phyloP scores from a whole-genome alignment of 78 protist species.

The Dictyostelium firmibasis region DNA sequence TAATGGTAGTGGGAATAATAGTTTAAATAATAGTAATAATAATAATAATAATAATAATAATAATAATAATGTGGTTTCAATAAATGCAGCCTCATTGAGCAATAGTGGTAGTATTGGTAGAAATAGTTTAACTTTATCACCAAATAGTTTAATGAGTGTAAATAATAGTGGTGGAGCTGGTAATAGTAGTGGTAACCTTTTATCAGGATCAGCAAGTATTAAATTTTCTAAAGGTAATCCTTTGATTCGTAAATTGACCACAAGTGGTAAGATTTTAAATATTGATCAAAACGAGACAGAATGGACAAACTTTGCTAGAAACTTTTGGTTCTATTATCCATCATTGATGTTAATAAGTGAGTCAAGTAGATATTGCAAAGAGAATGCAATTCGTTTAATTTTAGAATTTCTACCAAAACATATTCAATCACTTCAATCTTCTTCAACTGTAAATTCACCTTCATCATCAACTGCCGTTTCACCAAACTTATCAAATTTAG shows the following conservation, averaged over 20 bases:
- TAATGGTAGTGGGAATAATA: not conserved
- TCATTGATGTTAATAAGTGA: slow-evolving; percentile 62
- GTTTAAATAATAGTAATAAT: not conserved
- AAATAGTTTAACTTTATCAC: not conserved
- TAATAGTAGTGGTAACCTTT: not conserved
- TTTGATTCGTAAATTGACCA: not conserved
- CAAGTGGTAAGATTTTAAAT: slow-evolving; percentile 10
- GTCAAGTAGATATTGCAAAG: slow-evolving; percentile 47
- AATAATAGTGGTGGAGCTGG: not conserved
- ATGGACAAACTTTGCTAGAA: slow-evolving; percentile 67
- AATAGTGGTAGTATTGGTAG: slow-evolving; percentile 3
- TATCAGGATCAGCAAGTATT: not conserved
- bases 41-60: not conserved
- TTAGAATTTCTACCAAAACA: slow-evolving; percentile 65
- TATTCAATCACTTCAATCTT: not conserved
- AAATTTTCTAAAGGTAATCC: slow-evolving; percentile 12
- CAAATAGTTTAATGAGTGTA: slow-evolving; percentile 4
- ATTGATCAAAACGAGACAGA: slow-evolving; percentile 50
- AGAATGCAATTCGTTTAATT: slow-evolving; percentile 7
- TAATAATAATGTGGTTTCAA: not conserved
- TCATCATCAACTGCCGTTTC: not conserved
- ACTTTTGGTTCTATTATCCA: slow-evolving; percentile 73
- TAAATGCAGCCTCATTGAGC: not conserved
- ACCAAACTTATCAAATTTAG: not conserved
- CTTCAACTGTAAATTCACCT: slow-evolving; percentile 37